Base-by-base conservation (phyloP, 2,329 filamentous ascomycete species). In the Sporothrix curviconia region DNA sequence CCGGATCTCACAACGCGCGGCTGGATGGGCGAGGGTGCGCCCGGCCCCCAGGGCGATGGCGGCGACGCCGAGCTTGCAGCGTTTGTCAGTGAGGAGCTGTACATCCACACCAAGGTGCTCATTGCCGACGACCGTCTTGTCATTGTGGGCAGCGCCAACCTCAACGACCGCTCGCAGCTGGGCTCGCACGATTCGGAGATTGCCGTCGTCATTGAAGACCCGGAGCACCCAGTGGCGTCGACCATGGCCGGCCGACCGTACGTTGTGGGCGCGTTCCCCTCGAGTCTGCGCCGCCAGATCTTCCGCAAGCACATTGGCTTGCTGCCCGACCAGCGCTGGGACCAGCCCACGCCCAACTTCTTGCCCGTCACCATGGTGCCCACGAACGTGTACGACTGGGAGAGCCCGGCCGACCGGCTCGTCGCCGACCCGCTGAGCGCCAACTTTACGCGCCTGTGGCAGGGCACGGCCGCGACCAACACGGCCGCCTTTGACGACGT, bases 271-370 rank as follows among this genome's bases (percentile, higher is more conserved):
- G 79, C 80, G 56, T 92, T 92, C 67, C 89, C 90, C 1, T 78
- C 89, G 5, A 89, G 85, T 1, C 84, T 96, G 9, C 87, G 91
- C 17, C 83, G 91, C 34, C 84, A 92, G 68, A 81, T 96, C 60
- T 95, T 90, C 83, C 84, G 90, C 65, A 95, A 96, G 75, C 92
- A 96, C 68, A 80, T 96, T 1, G 92, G 91, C 49, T 78, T 95
- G 9, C 77, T 95, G 14, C 85, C 86, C 0, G 78, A 88, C 8
- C 89, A 95, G 70, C 75, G 78, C 34, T 84, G 85, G 66, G 87
- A 85, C 59, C 73, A 71, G 12, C 80, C 87, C 4, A 83, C 89
- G 62, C 76, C 80, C 46, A 95, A 95, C 57, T 92, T 90, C 64
- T 83, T 86, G 55, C 89, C 90, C 0, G 83, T 92, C 1, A 80